Evolutionary conservation across 306 rosid species (phyloP), one percentile per base, ranked within the genome.

Genomic region (Adenanthera pavonina): DNA sequence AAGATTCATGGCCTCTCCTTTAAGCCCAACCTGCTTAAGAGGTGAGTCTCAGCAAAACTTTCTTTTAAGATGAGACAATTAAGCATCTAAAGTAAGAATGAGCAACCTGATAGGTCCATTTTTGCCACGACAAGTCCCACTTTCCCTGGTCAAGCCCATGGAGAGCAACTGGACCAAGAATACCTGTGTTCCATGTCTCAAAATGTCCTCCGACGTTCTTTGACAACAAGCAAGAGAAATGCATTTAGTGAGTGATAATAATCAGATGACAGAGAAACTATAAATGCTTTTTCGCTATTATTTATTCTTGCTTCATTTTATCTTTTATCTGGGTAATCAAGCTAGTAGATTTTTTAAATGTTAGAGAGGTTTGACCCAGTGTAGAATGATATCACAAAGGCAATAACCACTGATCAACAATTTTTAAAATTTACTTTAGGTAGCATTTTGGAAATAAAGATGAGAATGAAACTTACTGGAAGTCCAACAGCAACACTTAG

Each of bases 201-300:
- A 82, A 96, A 88, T 93, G 98, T 67, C 97, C 99, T 47, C 99
- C 99, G 14, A 96, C 96, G 67, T 96, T 96, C 99, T 96, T 85
- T 68, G 83, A 72, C 40, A 57, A 59, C 68, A 72, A 80, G 81
- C 47, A 57, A 74, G 34, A 72, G 25, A 79, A 75, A 75, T 46
- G 66, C 74, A 75, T 78, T 75, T 59, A 8, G 40, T 41, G 6
- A 75, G 36, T 75, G 52, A 78, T 74, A 41, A 69, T 9, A 69
- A n/a, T 78, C 54, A 69, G 43, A 47, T 40, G 54, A 74, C 36
- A 52, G 35, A 67, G 51, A 54, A 54, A 72, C 33, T 52, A 35
- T 51, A 34, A 70, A 49, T 5, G n/a, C 57, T 59, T 33, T 11
- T 60, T 69, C n/a, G 8, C n/a, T 54, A 17, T 69, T 40, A 3